Evolutionary conservation across 495 filamentous ascomycete species (phyloP).

Genomic region (Aspergillus nanangensis): DNA sequence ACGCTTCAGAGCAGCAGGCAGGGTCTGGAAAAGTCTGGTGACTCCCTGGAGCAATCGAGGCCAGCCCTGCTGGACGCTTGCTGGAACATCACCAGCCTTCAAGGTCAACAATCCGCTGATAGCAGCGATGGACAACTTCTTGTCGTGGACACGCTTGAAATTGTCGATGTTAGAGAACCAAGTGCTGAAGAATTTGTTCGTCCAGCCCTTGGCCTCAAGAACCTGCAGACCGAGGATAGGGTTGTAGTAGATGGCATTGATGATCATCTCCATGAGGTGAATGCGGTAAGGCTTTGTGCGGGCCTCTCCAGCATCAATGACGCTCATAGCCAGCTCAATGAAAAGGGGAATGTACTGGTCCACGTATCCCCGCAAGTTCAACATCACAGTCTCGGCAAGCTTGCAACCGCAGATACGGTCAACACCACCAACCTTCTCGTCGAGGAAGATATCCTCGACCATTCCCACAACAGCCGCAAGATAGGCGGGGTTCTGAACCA

Average conservation of each 20-base stretch:
- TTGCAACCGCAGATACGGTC: slow-evolving; percentile 99
- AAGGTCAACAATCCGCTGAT: slow-evolving; percentile 81
- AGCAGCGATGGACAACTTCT: slow-evolving; percentile 93
- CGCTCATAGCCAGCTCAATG: slow-evolving; percentile 80
- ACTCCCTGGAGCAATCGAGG: slow-evolving; percentile 90
- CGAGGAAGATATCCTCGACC: slow-evolving; percentile 67
- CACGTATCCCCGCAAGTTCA: slow-evolving; percentile 86
- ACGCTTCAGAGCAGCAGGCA: slow-evolving; percentile 84
- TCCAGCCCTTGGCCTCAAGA: slow-evolving; percentile 87
- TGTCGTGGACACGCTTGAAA: slow-evolving; percentile 93
- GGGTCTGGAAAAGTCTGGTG: slow-evolving; percentile 82
- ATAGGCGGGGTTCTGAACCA: slow-evolving; percentile 80
- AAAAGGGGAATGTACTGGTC: slow-evolving; percentile 85
- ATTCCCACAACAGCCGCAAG: slow-evolving; percentile 84
- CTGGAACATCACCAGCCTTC: slow-evolving; percentile 70
- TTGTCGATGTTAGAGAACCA: slow-evolving; percentile 97
- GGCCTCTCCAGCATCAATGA: slow-evolving; percentile 65
- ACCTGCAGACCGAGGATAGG: slow-evolving; percentile 75
- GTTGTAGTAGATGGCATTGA: slow-evolving; percentile 98
- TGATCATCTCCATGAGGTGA: slow-evolving; percentile 98
- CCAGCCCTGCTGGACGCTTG: slow-evolving; percentile 92
- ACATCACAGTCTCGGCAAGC: slow-evolving; percentile 93
- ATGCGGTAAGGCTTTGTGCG: slow-evolving; percentile 85
- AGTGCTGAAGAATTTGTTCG: slow-evolving; percentile 98
- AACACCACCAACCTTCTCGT: slow-evolving; percentile 88